Evolutionary conservation across 306 rosid genomes (phyloP).

Genomic region (Benincasa hispida): DNA sequence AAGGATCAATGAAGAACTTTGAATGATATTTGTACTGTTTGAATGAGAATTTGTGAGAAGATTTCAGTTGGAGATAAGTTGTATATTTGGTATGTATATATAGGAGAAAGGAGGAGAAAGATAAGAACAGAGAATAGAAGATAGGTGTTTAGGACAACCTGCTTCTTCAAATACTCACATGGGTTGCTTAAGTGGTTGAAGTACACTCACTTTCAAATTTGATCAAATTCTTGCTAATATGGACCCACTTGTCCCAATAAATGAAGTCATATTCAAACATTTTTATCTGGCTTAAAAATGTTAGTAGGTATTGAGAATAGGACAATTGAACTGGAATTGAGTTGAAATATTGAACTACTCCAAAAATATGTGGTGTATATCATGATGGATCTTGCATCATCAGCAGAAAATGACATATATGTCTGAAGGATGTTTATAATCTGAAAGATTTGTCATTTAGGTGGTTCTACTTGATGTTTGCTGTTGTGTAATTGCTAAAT

Average conservation of each 20-base stretch:
- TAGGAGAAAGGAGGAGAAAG: neutral
- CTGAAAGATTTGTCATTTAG: neutral
- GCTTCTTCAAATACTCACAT: neutral
- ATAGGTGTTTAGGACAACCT: neutral
- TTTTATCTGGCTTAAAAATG: neutral
- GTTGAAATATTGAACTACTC: neutral
- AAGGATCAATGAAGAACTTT: neutral
- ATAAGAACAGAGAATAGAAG: neutral
- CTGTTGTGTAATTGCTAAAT: neutral
- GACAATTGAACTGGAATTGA: neutral
- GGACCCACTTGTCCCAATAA: neutral
- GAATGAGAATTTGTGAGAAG: neutral
- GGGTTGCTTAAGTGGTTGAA: neutral
- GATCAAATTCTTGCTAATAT: neutral
- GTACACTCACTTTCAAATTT: neutral
- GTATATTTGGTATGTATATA: neutral
- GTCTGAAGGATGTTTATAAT: neutral
- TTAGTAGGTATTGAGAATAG: neutral
- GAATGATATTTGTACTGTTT: neutral
- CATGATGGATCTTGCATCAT: neutral
- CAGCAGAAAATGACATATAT: neutral
- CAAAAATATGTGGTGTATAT: neutral
- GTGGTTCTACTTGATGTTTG: neutral
- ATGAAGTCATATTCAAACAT: conserved; percentile 3
- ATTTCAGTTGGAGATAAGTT: neutral